Base-by-base conservation (phyloP, 768 basidiomycete genomes). In the Suillus subaureus region DNA sequence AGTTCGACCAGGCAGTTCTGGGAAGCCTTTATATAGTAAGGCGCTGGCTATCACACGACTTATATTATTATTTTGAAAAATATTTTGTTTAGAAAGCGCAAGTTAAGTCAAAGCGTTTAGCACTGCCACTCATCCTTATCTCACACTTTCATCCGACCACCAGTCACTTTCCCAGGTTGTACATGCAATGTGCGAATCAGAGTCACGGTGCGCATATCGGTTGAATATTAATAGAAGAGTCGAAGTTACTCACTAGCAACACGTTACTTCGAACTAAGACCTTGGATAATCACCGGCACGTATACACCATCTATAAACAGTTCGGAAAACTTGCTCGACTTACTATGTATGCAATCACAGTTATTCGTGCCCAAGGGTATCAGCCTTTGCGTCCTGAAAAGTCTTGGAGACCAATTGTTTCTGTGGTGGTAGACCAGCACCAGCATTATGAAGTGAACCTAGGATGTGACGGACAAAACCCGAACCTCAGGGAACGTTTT, bases 381-480 rank as follows among this genome's bases (percentile, higher is more conserved):
- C 70, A 65, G 6, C 73, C 70, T 15, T 75, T 90, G 70, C 83
- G 88, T 47, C 80, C 85, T 1, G 89, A 89, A 64, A 88, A 82
- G 70, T 81, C 84, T 37, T 91, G 90, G 90, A 74, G 89, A 28
- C 89, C 91, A 2, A 86, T 91, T 45, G 78, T 92, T 60, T 81
- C 83, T 0, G 72, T 92, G 5, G 82, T 84, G 23, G 77, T 89
- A 13, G 86, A 85, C 64, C 80, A 83, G 6, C 82, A 84, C 33
- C 77, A 83, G n/a, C 64, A 60, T 6, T 81, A 86, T 64, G 90
- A 92, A 70, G 79, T 85, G 11, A 74, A 79, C 26, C 83, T 92
- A 3, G 91, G 90, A 0, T 79, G 79, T 23, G 89, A 92, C 63
- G 91, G 91, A 0, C 89, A 91, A 70, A 89, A 88, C 64, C 84